phyloP scores from a whole-genome alignment of 371 early-diverging fungal species.

The Apophysomyces sp. region DNA sequence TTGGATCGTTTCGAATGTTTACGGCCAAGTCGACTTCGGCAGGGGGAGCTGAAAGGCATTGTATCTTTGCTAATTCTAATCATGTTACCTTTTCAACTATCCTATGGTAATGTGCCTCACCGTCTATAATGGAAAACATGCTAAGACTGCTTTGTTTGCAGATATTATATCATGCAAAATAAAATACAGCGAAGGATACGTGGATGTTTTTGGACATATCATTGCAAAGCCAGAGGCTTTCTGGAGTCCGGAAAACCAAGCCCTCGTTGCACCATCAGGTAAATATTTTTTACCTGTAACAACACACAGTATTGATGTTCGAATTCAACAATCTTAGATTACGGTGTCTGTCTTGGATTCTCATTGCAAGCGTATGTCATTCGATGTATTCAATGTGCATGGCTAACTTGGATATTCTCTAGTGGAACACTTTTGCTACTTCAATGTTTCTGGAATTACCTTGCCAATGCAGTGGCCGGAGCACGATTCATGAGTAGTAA shows the following conservation, averaged over 20 bases:
- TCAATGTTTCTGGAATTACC: constrained; percentile 58
- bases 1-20: constrained; percentile 39
- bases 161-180: constrained; percentile 33
- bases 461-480: constrained; percentile 47
- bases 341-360: background rate
- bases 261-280: constrained; percentile 25
- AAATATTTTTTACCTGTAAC: background rate
- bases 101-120: constrained; percentile 41
- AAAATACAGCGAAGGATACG: constrained; percentile 39
- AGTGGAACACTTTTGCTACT: constrained; percentile 46
- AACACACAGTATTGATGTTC: background rate
- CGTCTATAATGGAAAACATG: no score
- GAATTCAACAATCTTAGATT: background rate
- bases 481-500: constrained; percentile 51
- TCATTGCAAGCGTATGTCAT: background rate
- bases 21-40: constrained; percentile 26
- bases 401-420: background rate
- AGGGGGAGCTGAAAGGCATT: constrained; percentile 50
- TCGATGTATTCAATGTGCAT: background rate
- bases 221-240: constrained; percentile 26
- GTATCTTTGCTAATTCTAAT: constrained; percentile 42
- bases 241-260: constrained; percentile 29
- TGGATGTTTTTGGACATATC: constrained; percentile 15
- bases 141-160: background rate
- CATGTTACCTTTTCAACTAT: constrained; percentile 45